A percentile compares a stretch with the other conserved stretches of the same genome.
Evolutionary conservation across 2,329 filamentous ascomycete genomes (phyloP).

Genomic region (Sporothrix mexicana): DNA sequence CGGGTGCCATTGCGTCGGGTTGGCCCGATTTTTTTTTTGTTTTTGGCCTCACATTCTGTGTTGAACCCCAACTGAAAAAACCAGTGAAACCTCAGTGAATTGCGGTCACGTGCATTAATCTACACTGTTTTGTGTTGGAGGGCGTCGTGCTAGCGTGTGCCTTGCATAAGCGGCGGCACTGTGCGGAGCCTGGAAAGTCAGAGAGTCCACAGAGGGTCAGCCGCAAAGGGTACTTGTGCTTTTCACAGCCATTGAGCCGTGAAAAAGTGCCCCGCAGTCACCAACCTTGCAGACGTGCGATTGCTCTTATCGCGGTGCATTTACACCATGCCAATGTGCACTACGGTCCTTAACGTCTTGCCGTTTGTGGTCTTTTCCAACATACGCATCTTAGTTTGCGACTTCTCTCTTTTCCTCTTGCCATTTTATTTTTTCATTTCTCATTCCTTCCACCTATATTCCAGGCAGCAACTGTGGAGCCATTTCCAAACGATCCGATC

Average conservation of each 20-base stretch:
- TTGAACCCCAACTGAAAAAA: too few relatives aligned
- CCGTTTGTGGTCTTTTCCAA: slow-evolving; percentile 5
- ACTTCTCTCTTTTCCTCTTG: background rate
- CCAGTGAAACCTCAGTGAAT: too few relatives aligned
- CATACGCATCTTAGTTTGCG: background rate
- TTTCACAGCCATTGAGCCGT: background rate
- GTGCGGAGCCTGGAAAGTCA: background rate
- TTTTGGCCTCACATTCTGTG: background rate
- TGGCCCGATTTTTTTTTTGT: background rate
- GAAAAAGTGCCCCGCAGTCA: slow-evolving; percentile 20
- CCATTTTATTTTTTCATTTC: background rate
- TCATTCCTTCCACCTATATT: background rate
- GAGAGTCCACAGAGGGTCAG: slow-evolving; percentile 7
- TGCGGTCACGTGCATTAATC: background rate
- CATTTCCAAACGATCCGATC: background rate
- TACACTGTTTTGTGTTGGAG: background rate
- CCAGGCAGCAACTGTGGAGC: slow-evolving; percentile 18
- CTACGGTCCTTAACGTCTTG: background rate
- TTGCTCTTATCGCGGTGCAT: background rate
- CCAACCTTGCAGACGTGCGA: background rate
- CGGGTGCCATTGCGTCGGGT: slow-evolving; percentile 18
- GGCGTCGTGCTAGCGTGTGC: slow-evolving; percentile 12
- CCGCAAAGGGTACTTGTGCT: background rate
- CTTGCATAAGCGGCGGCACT: slow-evolving; percentile 30
- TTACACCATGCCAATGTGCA: background rate